These are phyloP conservation scores for Cubamyces lactineus DNA, from an alignment of 768 basidiomycete species.

Conservation along the genomic window DNA sequence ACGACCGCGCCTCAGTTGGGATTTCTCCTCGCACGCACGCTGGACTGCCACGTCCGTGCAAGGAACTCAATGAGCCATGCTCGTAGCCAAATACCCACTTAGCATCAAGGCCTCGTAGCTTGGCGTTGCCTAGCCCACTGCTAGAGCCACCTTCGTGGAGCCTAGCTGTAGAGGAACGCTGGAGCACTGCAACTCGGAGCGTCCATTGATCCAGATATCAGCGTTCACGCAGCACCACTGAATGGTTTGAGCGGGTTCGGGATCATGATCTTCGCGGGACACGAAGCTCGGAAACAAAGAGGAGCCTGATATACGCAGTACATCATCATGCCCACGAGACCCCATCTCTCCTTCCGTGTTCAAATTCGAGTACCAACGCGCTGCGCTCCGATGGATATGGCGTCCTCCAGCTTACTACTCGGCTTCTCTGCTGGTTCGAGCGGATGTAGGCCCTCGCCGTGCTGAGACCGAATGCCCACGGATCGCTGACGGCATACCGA, in stretches of 20 bases:
- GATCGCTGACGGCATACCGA: background rate
- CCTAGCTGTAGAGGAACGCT: background rate
- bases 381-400: background rate
- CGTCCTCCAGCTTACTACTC: constrained; percentile 1
- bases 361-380: background rate
- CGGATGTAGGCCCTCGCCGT: constrained; percentile 11
- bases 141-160: no score
- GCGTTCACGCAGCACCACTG: background rate
- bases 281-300: constrained; percentile 1
- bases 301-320: background rate
- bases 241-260: background rate
- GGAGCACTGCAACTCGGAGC: background rate
- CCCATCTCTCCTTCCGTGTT: background rate
- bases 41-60: no score
- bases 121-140: no score
- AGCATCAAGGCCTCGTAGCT: no score
- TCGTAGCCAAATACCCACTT: no score
- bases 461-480: constrained; percentile 10
- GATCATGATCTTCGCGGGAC: constrained; percentile 15
- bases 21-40: background rate
- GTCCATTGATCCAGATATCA: background rate
- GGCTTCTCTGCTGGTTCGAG: background rate
- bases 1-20: background rate
- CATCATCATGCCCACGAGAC: background rate
- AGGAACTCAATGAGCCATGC: no score